phyloP scores from a whole-genome alignment of 352 stramenopile species.

The Globisporangium parvum region DNA sequence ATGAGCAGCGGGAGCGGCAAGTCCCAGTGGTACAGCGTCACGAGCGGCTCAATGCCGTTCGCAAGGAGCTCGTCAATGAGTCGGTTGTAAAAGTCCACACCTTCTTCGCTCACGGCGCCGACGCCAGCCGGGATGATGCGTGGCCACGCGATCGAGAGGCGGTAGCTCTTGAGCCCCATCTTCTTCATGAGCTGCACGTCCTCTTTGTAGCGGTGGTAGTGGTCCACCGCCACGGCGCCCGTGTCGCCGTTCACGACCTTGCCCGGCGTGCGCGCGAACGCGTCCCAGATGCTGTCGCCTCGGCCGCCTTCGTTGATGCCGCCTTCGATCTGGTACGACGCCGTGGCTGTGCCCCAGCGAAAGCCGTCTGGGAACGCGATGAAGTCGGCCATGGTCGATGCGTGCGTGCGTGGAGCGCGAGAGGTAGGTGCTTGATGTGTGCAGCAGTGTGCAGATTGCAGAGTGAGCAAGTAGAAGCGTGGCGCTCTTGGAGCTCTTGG shows the following conservation, averaged over 20 bases:
- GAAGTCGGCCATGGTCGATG: constrained; percentile 22
- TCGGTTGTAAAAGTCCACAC: constrained; percentile 88
- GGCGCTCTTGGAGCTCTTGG: no score
- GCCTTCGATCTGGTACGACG: constrained; percentile 92
- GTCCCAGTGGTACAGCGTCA: constrained; percentile 97
- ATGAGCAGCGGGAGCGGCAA: constrained; percentile 83
- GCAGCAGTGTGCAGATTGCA: constrained; percentile 9
- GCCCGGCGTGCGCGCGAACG: constrained; percentile 58
- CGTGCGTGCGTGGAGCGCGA: background rate
- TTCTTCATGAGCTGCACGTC: constrained; percentile 90
- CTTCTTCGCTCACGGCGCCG: constrained; percentile 71
- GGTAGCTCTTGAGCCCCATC: constrained; percentile 87
- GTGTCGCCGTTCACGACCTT: constrained; percentile 71
- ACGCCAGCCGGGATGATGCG: constrained; percentile 87
- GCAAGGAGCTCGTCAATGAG: constrained; percentile 86
- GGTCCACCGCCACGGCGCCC: constrained; percentile 86
- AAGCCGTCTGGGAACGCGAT: constrained; percentile 57
- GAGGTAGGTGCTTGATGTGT: background rate
- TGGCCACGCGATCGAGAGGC: constrained; percentile 90
- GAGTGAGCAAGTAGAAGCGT: constrained; percentile 12
- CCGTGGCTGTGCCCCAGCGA: constrained; percentile 82
- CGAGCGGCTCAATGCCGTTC: constrained; percentile 81
- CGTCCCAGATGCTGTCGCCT: constrained; percentile 89
- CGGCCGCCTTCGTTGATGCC: constrained; percentile 73
- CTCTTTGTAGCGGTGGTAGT: constrained; percentile 87